Base-by-base conservation (phyloP, 2,329 filamentous ascomycete genomes). In the Colletotrichum cuscutae region DNA sequence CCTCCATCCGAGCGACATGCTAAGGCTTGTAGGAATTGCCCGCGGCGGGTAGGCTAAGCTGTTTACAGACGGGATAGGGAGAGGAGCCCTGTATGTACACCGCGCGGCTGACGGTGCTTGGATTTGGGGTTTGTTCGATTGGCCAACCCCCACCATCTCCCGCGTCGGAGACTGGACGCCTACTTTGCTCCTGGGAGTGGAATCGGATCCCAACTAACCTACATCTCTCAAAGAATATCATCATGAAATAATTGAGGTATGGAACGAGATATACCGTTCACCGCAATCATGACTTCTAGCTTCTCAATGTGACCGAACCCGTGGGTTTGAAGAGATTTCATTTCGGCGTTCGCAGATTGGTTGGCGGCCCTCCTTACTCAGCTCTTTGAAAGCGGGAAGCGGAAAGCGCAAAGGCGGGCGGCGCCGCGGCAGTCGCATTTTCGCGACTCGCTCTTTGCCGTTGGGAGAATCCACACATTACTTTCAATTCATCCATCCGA, bases 41-140 rank as follows among this genome's bases (percentile, higher is more conserved):
- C 60, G 24, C 70, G 66, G 70, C 66, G 66, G 70, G 70, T 72
- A 42, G 32, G 22, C 66, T 72, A 70, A 24, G 26, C 70, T 61
- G 22, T 59, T 72, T 70, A n/a, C 42, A 61, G 66, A 42, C n/a
- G 26, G 35, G 13, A 13, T 24, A 1, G 11, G 67, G 12, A 66
- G 37, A 19, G 53, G 13, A 32, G 35, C 35, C 19, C 32, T 56
- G 42, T 24, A 32, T 42, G 66, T 57, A 56, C 59, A 65, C 66
- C 70, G 70, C 70, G 70, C 70, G 70, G 70, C 42, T 60, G 66
- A 28, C 9, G 30, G 58, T 13, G 13, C 9, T 24, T 65, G 24
- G 5, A 5, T 19, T 35, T 26, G 7, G 57, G 22, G 30, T 32
- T 26, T 32, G 8, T 19, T n/a, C 28, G 54, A 32, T 57, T 57